Evolutionary conservation across 78 protist species (phyloP).

Genomic region (Dictyostelium discoideum): dicty_2.7 NC_007088.5:7125501-7126000

Average conservation of each 20-base stretch:
- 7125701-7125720: neutral
- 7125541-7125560: slow-evolving; percentile 27
- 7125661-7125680: neutral
- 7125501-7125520: neutral
- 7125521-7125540: slow-evolving; percentile 46
- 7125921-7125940: neutral
- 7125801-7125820: neutral
- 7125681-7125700: neutral
- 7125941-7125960: neutral
- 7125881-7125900: neutral
- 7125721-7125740: neutral
- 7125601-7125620: neutral
- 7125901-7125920: slow-evolving; percentile 6
- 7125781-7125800: neutral
- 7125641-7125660: slow-evolving; percentile 41
- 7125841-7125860: neutral
- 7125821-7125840: neutral
- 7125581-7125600: slow-evolving; percentile 22
- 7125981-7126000: slow-evolving; percentile 24
- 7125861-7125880: neutral
- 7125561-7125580: slow-evolving; percentile 25
- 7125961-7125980: slow-evolving; percentile 58
- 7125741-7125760: neutral
- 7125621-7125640: neutral
- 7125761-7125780: neutral